Percentiles rank a stretch among this genome's conserved stretches.
phyloP scores from a whole-genome alignment of 2,329 filamentous ascomycete species.

The Colletotrichum sp. region DNA sequence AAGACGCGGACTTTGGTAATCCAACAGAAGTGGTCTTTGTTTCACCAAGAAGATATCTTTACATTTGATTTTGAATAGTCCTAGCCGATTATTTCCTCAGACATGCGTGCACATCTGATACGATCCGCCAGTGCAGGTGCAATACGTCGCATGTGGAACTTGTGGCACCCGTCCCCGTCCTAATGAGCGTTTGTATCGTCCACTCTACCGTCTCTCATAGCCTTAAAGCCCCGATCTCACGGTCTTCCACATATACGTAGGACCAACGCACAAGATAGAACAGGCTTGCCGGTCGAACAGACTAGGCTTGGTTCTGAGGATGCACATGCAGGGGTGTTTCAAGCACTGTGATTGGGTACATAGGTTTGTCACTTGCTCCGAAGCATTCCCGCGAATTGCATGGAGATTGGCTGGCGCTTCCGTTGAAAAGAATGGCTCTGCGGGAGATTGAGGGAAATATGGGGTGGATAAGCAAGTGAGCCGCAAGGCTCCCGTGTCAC shows the following conservation, averaged over 20 bases:
- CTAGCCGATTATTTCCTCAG: neutral
- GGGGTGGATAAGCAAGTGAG: neutral
- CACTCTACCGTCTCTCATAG: neutral
- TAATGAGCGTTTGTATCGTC: fast-evolving
- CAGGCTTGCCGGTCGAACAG: neutral
- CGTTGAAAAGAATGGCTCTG: neutral
- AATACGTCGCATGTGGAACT: neutral
- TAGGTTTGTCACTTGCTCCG: neutral
- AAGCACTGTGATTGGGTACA: neutral
- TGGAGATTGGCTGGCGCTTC: neutral
- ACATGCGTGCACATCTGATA: neutral
- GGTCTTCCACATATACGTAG: neutral
- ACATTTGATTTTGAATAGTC: neutral
- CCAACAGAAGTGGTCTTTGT: neutral
- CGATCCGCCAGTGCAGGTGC: neutral
- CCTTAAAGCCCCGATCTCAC: neutral
- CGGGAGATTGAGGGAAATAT: neutral
- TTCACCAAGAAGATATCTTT: neutral
- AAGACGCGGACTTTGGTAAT: neutral
- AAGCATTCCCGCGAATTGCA: neutral
- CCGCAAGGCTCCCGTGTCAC: neutral
- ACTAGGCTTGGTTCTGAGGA: neutral
- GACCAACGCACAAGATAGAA: neutral
- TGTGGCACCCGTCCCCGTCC: neutral
- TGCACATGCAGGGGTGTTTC: neutral